Evolutionary conservation across 2,329 filamentous ascomycete species (phyloP).

Genomic region (Lasiodiplodia hormozganensis): DNA sequence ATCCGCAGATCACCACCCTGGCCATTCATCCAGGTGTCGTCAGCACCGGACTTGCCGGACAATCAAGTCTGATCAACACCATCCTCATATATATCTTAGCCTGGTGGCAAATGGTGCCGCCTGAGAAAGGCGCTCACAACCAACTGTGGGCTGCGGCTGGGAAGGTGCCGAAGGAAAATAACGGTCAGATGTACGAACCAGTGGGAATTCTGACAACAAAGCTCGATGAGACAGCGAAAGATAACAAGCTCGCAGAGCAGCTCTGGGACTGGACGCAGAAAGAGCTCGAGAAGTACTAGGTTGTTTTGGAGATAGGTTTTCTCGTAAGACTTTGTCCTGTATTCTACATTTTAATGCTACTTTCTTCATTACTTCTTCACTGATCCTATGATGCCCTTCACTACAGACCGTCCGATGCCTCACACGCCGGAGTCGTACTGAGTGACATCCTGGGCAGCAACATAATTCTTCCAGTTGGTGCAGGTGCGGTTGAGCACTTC

Average conservation of each 20-base stretch:
- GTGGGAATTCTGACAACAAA: not conserved
- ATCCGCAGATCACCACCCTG: constrained; percentile 54
- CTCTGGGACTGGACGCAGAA: constrained; percentile 12
- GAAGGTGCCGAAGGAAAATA: not conserved
- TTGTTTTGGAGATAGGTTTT: no score
- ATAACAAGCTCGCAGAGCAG: not conserved
- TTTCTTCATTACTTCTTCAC: no score
- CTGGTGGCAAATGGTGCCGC: not conserved
- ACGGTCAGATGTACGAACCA: constrained; percentile 6
- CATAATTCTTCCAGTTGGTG: no score
- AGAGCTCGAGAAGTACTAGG: not conserved
- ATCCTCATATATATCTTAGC: not conserved
- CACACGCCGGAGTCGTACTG: no score
- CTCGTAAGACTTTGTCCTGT: no score
- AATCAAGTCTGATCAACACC: not conserved
- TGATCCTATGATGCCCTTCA: no score
- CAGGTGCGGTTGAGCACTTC: no score
- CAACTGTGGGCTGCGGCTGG: constrained; percentile 2
- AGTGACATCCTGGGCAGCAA: no score
- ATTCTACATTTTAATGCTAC: no score
- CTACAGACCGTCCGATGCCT: no score
- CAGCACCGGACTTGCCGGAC: not conserved
- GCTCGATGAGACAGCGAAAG: not conserved
- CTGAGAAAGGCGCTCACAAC: constrained; percentile 10
- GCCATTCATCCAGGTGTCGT: constrained; percentile 59